These are phyloP conservation scores for Hemisphaericaspora xylanilytica DNA, from an alignment of 1,139 yeast species.

Conservation along the genomic window DNA sequence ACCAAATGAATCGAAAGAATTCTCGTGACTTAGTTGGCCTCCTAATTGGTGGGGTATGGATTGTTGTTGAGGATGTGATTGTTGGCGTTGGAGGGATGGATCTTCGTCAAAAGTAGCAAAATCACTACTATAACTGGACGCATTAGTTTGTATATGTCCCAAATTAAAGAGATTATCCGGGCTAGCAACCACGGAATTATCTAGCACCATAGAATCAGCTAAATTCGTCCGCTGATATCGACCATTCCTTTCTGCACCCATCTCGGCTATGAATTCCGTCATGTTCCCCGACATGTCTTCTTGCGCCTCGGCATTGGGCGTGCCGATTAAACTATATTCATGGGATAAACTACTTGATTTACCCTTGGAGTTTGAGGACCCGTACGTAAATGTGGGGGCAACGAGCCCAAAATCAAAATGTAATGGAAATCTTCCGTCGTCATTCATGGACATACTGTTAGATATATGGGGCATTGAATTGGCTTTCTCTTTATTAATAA, in stretches of 20 bases:
- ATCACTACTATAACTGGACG: conserved; percentile 5
- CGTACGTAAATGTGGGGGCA: conserved; percentile 9
- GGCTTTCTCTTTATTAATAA: conserved; percentile 5
- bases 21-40: neutral
- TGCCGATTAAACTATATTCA: conserved; percentile 2
- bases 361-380: conserved; percentile 2
- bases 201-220: conserved; percentile 7
- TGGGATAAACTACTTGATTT: conserved; percentile 3
- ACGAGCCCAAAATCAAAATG: conserved; percentile 33
- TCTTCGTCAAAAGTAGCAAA: conserved; percentile 5
- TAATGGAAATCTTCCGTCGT: conserved; percentile 21
- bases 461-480: neutral
- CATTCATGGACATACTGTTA: conserved; percentile 3
- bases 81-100: conserved; percentile 1
- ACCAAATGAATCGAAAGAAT: conserved; percentile 10
- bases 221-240: conserved; percentile 1
- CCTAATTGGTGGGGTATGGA: no score
- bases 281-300: conserved; percentile 8
- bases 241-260: conserved; percentile 10
- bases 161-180: conserved; percentile 8
- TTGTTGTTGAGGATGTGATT: conserved; percentile 7
- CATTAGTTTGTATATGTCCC: conserved; percentile 3
- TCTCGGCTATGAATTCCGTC: conserved; percentile 13
- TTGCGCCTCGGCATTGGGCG: conserved; percentile 2
- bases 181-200: conserved; percentile 4